Base-by-base conservation (phyloP, 805 yeast genomes). In the Teunomyces cretensis region DNA sequence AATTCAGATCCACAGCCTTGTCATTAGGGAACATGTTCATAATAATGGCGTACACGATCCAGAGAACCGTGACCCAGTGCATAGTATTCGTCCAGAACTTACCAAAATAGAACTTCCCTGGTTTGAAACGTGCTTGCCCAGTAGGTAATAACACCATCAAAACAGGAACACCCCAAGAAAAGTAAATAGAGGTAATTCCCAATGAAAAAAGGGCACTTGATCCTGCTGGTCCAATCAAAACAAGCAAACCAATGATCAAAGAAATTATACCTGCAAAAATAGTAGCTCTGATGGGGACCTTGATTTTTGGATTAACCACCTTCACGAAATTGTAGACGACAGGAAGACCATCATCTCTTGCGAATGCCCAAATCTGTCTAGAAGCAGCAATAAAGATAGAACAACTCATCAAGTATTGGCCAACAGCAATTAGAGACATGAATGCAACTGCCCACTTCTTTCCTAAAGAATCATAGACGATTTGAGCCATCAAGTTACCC, bases 271-370 rank as follows among this genome's bases (percentile, higher is more conserved):
- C 77, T 15, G 79, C 80, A 54, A 79, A 78, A 17, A 73, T 59
- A 35, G 83, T 77, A 1, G 91, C 89, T 53, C 83, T 73, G 22
- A 83, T 61, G 12, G 94, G 92, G 24, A 82, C 86, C n/a, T 76
- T 70, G 30, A 78, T 64, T 46, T 61, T 74, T 42, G 76, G 70
- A 55, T 84, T 70, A 36, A 86, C 86, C 36, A 68, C 76, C 52
- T 82, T 80, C 49, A 85, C 73, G 56, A 68, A 68, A 52, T 57
- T 59, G 33, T 70, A 63, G 11, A 84, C 74, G 50, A 82, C 68
- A 7, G 91, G 91, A 45, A 85, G 71, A 12, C 89, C 90, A 54
- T 83, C 82, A 60, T 85, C 92, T 67, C 92, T 78, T 33, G 88
- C 81, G 61, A 84, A 82, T 1, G 89, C 88, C 81, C 86, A 84